Base-by-base conservation (phyloP, 2,329 filamentous ascomycete genomes). In the Colletotrichum neosansevieriae region DNA sequence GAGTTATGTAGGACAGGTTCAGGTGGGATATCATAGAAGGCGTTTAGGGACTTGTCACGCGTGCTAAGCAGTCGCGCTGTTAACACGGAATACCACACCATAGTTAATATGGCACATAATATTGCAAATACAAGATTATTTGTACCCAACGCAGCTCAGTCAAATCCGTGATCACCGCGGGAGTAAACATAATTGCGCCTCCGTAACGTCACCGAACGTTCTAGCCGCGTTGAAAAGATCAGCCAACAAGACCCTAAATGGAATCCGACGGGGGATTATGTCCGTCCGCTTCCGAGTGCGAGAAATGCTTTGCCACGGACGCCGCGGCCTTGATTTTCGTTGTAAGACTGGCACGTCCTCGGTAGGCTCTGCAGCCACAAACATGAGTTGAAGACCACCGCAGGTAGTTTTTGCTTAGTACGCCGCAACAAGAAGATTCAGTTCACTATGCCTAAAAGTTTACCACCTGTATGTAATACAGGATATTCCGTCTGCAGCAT, bases 231-330 rank as follows among this genome's bases (percentile, higher is more conserved):
- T 17, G 24, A 15, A 29, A 32, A 29, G 56, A n/a, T 34, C 51
- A 51, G 13, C 44, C 24, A 9, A 10, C 47, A 29, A 17, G 6
- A 9, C 45, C 45, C 19, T 24, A 21, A 4, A n/a, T 24, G 24
- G 13, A n/a, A 54, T 24, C 40, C 34, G 32, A 38, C 59, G 51
- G 58, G 51, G 40, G 3, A 45, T 44, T 15, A 32, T 5, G 44
- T 34, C 42, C 36, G 32, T 29, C 64, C 64, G 51, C 15, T 49
- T 34, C 59, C 64, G 45, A 63, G 38, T 67, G 59, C 64, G 51
- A 67, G 7, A 3, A 36, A 34, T 49, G 29, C n/a, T 32, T 12
- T 21, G 17, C 32, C 17, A 51, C 38, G 21, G 32, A 36, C 42
- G 29, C 34, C 5, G 21, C 58, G 38, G 51, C 17, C 17, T 21